Evolutionary conservation across 2,329 filamentous ascomycete species (phyloP).

Genomic region (Dactylella cylindrospora): DNA sequence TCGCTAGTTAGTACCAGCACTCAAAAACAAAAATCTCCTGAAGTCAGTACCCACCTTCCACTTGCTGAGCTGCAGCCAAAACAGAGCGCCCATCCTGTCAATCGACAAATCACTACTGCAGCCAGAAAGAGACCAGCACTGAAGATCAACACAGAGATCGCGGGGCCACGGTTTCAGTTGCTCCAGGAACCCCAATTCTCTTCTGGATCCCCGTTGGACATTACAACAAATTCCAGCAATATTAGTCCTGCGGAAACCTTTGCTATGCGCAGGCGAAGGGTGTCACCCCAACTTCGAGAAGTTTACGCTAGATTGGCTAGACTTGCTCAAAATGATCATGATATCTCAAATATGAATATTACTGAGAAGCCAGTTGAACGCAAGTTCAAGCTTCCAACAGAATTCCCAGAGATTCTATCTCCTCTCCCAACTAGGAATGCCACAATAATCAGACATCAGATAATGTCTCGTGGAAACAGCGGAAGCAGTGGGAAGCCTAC

Average conservation of each 20-base stretch:
- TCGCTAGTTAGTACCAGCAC: background rate
- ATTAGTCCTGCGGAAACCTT: no score
- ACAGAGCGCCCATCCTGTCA: background rate
- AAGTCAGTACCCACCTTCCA: background rate
- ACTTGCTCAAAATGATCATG: no score
- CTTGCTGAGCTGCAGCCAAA: background rate
- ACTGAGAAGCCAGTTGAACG: no score
- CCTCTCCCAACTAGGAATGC: background rate
- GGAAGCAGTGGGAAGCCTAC: no score
- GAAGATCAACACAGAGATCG: background rate
- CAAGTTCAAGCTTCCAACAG: background rate
- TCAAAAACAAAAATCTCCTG: background rate
- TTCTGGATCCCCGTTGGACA: background rate
- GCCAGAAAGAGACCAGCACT: background rate
- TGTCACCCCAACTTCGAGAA: no score
- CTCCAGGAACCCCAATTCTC: background rate
- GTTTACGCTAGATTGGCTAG: no score
- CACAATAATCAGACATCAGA: no score
- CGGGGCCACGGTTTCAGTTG: no score
- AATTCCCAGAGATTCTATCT: slow-evolving; percentile 1
- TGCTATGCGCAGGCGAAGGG: no score
- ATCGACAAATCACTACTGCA: background rate
- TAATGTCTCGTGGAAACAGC: no score
- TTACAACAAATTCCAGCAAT: no score
- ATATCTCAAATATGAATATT: no score